Conservation (phyloP, 2,329 filamentous ascomycete genomes). For the Penicillium nordicum region DNA sequence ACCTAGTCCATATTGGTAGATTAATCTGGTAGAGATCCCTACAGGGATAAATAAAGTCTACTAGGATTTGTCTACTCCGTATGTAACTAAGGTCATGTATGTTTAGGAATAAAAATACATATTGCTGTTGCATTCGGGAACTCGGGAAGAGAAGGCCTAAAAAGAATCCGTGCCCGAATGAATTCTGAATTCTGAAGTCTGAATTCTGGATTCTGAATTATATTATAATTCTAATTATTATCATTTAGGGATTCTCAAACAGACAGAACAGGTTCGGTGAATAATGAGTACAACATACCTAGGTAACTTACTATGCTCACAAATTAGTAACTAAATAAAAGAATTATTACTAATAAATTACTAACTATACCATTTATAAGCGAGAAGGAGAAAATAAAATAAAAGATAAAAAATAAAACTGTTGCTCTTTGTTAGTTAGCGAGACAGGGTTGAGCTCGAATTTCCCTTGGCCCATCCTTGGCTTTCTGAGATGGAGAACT, state of each 20-base stretch:
- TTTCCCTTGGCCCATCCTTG: background rate
- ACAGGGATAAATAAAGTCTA: background rate
- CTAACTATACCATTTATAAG: background rate
- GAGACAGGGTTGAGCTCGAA: slow-evolving; percentile 2
- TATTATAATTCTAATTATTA: no score
- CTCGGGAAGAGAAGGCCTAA: background rate
- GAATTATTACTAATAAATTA: background rate
- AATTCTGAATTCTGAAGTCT: no score
- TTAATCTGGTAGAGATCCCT: slow-evolving; percentile 1
- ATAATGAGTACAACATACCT: no score
- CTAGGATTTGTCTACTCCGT: background rate
- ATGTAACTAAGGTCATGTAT: background rate
- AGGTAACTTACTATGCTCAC: background rate
- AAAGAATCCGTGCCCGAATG: background rate
- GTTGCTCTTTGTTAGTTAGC: slow-evolving; percentile 3
- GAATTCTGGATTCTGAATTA: no score
- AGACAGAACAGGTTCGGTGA: background rate
- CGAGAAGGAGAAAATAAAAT: background rate
- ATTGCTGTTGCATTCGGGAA: slow-evolving; percentile 5
- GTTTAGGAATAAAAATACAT: background rate
- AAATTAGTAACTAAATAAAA: background rate
- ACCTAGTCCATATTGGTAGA: background rate
- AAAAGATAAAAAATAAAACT: background rate
- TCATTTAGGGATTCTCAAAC: background rate
- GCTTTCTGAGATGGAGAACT: background rate